phyloP scores from a whole-genome alignment of 2,329 filamentous ascomycete genomes.

The Periconia digitata region DNA sequence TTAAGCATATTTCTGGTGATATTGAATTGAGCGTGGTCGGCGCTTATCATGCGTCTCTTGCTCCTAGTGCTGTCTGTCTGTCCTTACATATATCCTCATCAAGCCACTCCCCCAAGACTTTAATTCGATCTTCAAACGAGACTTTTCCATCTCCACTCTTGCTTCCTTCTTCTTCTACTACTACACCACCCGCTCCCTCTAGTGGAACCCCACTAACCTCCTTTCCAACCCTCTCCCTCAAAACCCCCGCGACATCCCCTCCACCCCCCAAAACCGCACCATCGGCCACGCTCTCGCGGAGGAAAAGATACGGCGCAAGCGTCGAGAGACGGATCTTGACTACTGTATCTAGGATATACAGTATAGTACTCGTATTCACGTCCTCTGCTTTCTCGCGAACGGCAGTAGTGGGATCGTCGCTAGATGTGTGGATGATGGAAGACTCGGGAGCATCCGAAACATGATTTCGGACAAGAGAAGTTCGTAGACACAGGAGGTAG shows the following conservation, averaged over 20 bases:
- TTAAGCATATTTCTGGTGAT: too few relatives aligned
- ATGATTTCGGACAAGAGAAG: too few relatives aligned
- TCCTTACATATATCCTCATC: too few relatives aligned
- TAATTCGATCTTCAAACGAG: background rate
- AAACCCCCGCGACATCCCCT: background rate
- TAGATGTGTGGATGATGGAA: background rate
- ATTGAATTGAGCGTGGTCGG: too few relatives aligned
- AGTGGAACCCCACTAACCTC: background rate
- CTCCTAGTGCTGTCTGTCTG: too few relatives aligned
- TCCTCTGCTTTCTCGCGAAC: background rate
- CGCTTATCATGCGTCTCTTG: too few relatives aligned
- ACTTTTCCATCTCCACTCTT: background rate
- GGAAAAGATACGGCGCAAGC: constrained; percentile 39
- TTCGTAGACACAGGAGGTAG: constrained; percentile 22
- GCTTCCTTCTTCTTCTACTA: background rate
- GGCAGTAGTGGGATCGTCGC: too few relatives aligned
- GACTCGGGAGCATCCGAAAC: too few relatives aligned
- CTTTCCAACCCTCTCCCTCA: background rate
- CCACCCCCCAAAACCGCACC: constrained; percentile 7
- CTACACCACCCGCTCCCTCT: background rate
- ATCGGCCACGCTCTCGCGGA: constrained; percentile 26
- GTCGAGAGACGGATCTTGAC: constrained; percentile 22
- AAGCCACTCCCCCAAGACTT: background rate
- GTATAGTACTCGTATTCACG: constrained; percentile 16
- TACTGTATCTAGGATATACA: constrained; percentile 26